A percentile compares a stretch with the other conserved stretches of the same genome.
phyloP scores from a whole-genome alignment of 75 land plant species.

The Sequoia sempervirens region DNA sequence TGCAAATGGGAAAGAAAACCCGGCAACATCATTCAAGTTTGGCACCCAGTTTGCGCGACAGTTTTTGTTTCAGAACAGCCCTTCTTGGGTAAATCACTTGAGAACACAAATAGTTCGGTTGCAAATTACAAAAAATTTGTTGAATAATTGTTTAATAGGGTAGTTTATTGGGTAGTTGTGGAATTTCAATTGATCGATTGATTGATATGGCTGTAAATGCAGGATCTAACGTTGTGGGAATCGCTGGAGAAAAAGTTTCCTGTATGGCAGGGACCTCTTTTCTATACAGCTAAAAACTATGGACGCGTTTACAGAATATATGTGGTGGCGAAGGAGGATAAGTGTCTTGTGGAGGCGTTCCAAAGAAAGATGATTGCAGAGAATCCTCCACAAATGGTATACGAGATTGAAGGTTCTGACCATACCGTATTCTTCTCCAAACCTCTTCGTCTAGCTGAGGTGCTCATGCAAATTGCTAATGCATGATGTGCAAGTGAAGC shows the following conservation, averaged over 20 bases:
- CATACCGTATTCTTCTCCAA: constrained; percentile 48
- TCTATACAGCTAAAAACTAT: constrained; percentile 15
- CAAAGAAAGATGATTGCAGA: constrained; percentile 30
- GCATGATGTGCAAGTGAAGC: too few species aligned
- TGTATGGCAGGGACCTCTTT: not conserved
- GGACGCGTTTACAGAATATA: constrained; percentile 30
- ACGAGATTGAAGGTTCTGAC: constrained; percentile 32
- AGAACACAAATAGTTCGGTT: too few species aligned
- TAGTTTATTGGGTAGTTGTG: too few species aligned
- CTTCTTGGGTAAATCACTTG: not conserved
- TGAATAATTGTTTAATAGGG: too few species aligned
- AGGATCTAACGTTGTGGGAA: not conserved
- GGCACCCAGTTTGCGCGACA: not conserved
- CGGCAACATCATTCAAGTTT: not conserved
- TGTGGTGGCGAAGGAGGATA: constrained; percentile 28
- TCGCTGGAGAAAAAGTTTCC: not conserved
- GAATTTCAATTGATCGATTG: too few species aligned
- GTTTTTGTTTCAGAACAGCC: not conserved
- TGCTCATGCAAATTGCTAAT: constrained; percentile 25
- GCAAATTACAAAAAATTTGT: too few species aligned
- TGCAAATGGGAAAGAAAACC: not conserved
- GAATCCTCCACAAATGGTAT: constrained; percentile 13
- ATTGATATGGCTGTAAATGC: not conserved
- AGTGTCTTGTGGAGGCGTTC: constrained; percentile 6
- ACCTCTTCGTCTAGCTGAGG: constrained; percentile 12